Evolutionary conservation across 805 yeast genomes (phyloP), one percentile per base, ranked within the genome.

Genomic region (Nakazawaea ernobii): DNA sequence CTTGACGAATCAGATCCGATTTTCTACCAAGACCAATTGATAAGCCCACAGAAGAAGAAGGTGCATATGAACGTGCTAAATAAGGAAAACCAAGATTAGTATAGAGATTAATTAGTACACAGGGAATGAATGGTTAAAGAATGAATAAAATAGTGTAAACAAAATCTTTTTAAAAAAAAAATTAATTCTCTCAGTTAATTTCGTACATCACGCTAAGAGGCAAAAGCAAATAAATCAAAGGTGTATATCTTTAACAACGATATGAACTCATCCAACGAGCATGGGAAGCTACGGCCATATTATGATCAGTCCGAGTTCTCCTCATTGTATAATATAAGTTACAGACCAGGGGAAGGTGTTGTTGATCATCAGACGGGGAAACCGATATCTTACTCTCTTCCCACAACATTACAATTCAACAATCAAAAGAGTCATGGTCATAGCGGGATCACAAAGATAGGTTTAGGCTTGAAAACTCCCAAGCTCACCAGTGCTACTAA

Each of bases 301-400:
- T 56, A 53, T 27, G 57, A 59, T 42, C 52, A 57, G 32, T 43
- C 51, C 2, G 68, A 63, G 47, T 67, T 67, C 48, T 64, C 65
- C 39, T 51, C 55, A 26, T 32, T 48, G n/a, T 67, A 67, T 44
- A 67, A 67, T 5, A 57, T 66, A 15, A 54, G 68, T 8, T 67
- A 63, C 45, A 59, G 53, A 39, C 65, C 66, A 1, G 51, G 52
- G 28, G 57, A 63, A 24, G 71, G 71, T 8, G 65, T 67, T 11
- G 53, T 67, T 8, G 68, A 67, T 49, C 61, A 65, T 49, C 46
- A 53, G 3, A 59, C 67, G 6, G 62, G 64, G 29, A 63, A 63
- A 46, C 53, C 66, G 6, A 64, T 67, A 10, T 66, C 70, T 8
- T 42, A 55, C 47, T 55, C 62, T 8, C 52, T 66, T 7, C 68